A percentile compares a stretch with the other conserved stretches of the same genome.
Evolutionary conservation across 345 rosid species (phyloP).

Genomic region (Murraya koenigii): DNA sequence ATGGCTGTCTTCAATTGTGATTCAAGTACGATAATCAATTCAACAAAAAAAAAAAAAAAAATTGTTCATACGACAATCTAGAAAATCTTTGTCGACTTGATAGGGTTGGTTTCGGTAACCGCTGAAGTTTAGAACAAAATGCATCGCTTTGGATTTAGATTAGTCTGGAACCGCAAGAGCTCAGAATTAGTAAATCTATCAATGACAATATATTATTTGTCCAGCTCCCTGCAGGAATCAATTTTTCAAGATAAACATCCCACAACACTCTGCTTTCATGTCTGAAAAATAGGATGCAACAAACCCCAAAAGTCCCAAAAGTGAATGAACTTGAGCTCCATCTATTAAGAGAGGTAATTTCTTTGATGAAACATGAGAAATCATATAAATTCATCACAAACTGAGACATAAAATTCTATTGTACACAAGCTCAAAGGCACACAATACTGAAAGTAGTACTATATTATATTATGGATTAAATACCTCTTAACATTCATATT

Average conservation of each 20-base stretch:
- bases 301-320: too few species aligned
- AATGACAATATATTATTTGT: neutral
- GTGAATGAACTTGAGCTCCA: neutral
- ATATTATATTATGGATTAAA: slow-evolving; percentile 12
- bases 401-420: slow-evolving; percentile 9
- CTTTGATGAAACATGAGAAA: neutral
- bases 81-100: too few species aligned
- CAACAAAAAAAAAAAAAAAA: too few species aligned
- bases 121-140: too few species aligned
- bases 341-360: neutral
- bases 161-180: too few species aligned
- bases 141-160: too few species aligned
- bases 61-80: too few species aligned
- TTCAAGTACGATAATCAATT: too few species aligned
- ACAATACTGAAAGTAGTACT: neutral
- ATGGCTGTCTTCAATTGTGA: too few species aligned
- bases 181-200: too few species aligned
- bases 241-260: too few species aligned
- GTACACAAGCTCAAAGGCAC: slow-evolving; percentile 27
- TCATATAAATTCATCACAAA: slow-evolving; percentile 16
- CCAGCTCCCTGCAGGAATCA: neutral
- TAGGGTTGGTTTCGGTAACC: too few species aligned
- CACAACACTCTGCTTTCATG: neutral
- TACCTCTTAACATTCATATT: slow-evolving; percentile 10
- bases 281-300: neutral